Percentiles rank a stretch among this genome's conserved stretches.
These are phyloP conservation scores for Candida orba DNA, from an alignment of 805 yeast genomes.

Conservation along the genomic window DNA sequence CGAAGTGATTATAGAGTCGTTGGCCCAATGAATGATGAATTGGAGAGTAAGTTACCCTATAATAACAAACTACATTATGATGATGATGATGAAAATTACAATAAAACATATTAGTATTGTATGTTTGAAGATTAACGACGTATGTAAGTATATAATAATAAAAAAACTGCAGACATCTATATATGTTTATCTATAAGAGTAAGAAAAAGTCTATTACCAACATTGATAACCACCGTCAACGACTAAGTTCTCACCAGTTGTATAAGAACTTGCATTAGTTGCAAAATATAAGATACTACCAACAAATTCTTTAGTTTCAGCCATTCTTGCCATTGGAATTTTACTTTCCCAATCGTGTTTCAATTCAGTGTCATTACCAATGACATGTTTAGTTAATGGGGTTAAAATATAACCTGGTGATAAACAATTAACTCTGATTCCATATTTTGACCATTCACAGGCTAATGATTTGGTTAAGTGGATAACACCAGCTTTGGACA, in stretches of 20 bases:
- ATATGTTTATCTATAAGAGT: too few species aligned
- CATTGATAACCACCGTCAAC: constrained; percentile 87
- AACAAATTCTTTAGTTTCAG: constrained; percentile 76
- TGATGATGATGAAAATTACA: not conserved
- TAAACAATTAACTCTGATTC: constrained; percentile 69
- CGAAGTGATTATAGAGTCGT: constrained; percentile 12
- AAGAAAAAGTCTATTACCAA: constrained; percentile 37
- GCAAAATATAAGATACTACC: constrained; percentile 73
- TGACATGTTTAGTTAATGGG: constrained; percentile 67
- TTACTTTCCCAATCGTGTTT: constrained; percentile 66
- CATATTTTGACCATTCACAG: constrained; percentile 74
- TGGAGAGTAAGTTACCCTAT: constrained; percentile 14
- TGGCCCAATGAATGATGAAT: constrained; percentile 13
- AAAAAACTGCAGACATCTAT: not conserved
- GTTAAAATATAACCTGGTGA: constrained; percentile 80
- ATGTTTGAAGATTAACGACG: too few species aligned
- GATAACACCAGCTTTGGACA: constrained; percentile 82
- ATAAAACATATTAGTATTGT: too few species aligned
- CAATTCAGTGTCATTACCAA: constrained; percentile 49
- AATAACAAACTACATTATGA: not conserved
- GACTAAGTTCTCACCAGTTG: constrained; percentile 76
- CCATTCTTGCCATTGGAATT: constrained; percentile 76
- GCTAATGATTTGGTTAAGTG: constrained; percentile 73
- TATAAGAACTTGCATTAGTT: constrained; percentile 67
- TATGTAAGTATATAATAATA: not conserved